These are phyloP conservation scores for Lactarius vividus DNA, from an alignment of 768 basidiomycete species.

Conservation along the genomic window DNA sequence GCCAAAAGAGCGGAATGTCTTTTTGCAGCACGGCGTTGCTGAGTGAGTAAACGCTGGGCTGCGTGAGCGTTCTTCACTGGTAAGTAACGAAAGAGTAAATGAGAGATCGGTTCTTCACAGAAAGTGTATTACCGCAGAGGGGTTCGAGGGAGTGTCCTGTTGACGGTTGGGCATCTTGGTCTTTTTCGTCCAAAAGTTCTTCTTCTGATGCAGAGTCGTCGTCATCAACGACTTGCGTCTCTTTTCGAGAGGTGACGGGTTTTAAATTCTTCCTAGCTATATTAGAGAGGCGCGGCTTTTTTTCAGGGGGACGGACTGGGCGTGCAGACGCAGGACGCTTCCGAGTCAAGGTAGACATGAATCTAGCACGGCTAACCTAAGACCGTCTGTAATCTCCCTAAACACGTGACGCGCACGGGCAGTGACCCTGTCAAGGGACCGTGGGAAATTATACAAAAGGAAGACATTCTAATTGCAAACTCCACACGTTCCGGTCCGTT, in stretches of 20 bases:
- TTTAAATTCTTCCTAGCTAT: neutral
- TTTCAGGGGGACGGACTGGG: neutral
- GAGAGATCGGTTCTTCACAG: neutral
- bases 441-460: too few relatives aligned
- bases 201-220: conserved; percentile 5
- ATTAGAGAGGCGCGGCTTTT: conserved; percentile 9
- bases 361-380: neutral
- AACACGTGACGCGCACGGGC: too few relatives aligned
- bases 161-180: conserved; percentile 32
- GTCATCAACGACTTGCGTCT: neutral
- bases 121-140: neutral
- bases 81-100: neutral
- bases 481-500: too few relatives aligned
- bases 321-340: conserved; percentile 13
- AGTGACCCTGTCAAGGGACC: too few relatives aligned
- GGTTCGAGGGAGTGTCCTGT: neutral
- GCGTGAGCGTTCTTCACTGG: conserved; percentile 69
- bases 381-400: neutral
- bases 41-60: conserved; percentile 61
- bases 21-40: conserved; percentile 72
- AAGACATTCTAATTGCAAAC: too few relatives aligned
- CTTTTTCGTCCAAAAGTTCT: conserved; percentile 23
- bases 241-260: neutral
- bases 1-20: conserved; percentile 68
- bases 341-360: conserved; percentile 11